phyloP scores from a whole-genome alignment of 805 yeast genomes.

The Lipomyces orientalis region DNA sequence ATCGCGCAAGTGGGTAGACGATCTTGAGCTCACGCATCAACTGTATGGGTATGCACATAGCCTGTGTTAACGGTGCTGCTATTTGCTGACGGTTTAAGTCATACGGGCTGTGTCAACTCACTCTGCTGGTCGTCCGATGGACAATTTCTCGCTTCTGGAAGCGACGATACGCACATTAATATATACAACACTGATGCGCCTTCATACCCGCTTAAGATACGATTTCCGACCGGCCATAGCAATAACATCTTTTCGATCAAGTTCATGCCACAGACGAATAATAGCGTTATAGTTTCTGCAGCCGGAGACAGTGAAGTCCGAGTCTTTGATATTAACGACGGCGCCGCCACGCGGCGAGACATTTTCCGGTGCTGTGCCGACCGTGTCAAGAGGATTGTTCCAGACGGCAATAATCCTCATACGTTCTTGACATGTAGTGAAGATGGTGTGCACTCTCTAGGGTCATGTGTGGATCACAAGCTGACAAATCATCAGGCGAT shows the following conservation, averaged over 20 bases:
- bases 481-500: conserved; percentile 14
- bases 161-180: conserved; percentile 36
- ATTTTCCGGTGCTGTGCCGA: conserved; percentile 23
- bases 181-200: conserved; percentile 31
- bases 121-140: conserved; percentile 37
- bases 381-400: conserved; percentile 34
- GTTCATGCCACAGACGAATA: conserved; percentile 35
- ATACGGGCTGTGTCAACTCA: conserved; percentile 36
- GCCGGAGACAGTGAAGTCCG: conserved; percentile 35
- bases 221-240: conserved; percentile 36
- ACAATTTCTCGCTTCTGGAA: conserved; percentile 33
- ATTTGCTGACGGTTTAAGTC: conserved; percentile 14
- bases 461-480: not conserved
- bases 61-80: not conserved
- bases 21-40: conserved; percentile 34
- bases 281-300: conserved; percentile 25
- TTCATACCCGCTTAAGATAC: conserved; percentile 23
- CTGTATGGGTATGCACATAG: conserved; percentile 24
- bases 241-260: conserved; percentile 35
- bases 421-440: conserved; percentile 34
- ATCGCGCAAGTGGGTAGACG: conserved; percentile 19
- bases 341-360: conserved; percentile 14
- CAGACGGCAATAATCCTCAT: conserved; percentile 31
- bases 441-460: conserved; percentile 21
- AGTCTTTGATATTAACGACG: conserved; percentile 34